These are phyloP conservation scores for Pythium phragmiticola DNA, from an alignment of 352 stramenopile genomes.

Conservation along the genomic window DNA sequence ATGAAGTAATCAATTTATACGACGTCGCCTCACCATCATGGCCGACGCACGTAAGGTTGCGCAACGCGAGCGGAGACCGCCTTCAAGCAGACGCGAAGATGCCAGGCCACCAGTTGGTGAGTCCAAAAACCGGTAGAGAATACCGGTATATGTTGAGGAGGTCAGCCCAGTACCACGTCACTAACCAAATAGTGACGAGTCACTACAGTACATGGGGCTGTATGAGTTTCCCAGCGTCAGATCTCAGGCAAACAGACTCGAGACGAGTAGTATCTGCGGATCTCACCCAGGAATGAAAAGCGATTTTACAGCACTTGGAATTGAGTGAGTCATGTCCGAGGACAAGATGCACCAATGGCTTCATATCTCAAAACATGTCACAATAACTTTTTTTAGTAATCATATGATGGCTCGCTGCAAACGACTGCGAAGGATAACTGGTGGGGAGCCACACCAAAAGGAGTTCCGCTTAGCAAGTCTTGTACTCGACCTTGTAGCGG, in stretches of 20 bases:
- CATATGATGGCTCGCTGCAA: neutral
- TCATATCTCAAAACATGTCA: neutral
- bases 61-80: too few relatives aligned
- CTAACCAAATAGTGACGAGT: too few relatives aligned
- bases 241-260: too few relatives aligned
- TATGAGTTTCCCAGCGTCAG: too few relatives aligned
- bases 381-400: neutral
- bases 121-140: neutral
- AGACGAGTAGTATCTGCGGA: too few relatives aligned
- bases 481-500: conserved; percentile 45
- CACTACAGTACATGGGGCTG: too few relatives aligned
- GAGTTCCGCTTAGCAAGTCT: conserved; percentile 11
- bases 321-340: too few relatives aligned
- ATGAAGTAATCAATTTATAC: neutral
- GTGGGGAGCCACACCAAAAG: neutral
- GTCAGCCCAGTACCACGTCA: too few relatives aligned
- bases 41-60: too few relatives aligned
- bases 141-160: neutral
- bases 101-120: conserved; percentile 5
- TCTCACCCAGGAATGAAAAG: too few relatives aligned
- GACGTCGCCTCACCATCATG: too few relatives aligned
- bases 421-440: neutral
- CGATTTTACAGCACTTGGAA: too few relatives aligned
- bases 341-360: neutral
- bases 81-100: neutral